These are phyloP conservation scores for Dothistroma pini DNA, from an alignment of 2,329 filamentous ascomycete species.

Conservation along the genomic window DNA sequence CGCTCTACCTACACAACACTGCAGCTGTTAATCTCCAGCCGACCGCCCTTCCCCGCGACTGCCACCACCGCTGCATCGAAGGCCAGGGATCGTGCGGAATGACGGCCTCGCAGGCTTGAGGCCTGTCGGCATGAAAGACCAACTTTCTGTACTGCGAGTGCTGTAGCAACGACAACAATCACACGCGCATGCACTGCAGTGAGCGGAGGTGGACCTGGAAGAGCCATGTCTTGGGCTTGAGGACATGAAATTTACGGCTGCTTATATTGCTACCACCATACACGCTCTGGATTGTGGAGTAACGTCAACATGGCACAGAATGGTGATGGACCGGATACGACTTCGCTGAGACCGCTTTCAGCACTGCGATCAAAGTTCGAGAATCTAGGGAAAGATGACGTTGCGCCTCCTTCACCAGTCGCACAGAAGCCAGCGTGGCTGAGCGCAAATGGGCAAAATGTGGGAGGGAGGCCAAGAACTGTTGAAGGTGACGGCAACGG, in stretches of 20 bases:
- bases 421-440: slow-evolving; percentile 9
- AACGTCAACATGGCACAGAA: slow-evolving; percentile 22
- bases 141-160: slow-evolving; percentile 4
- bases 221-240: background rate
- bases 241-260: background rate
- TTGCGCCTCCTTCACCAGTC: slow-evolving; percentile 18
- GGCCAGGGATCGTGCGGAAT: slow-evolving; percentile 17
- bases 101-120: slow-evolving; percentile 5
- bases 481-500: slow-evolving; percentile 8
- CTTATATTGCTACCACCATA: background rate
- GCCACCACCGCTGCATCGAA: background rate
- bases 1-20: background rate
- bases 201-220: background rate
- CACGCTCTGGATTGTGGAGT: background rate
- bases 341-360: slow-evolving; percentile 78
- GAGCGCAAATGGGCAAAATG: background rate
- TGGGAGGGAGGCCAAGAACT: slow-evolving; percentile 4
- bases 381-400: slow-evolving; percentile 53
- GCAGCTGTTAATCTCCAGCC: background rate
- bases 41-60: background rate
- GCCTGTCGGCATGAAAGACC: slow-evolving; percentile 11
- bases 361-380: slow-evolving; percentile 78
- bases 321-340: slow-evolving; percentile 66
- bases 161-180: background rate
- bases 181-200: background rate